Evolutionary conservation across 208 protist genomes (phyloP).

Genomic region (Leishmania martiniquensis): DNA sequence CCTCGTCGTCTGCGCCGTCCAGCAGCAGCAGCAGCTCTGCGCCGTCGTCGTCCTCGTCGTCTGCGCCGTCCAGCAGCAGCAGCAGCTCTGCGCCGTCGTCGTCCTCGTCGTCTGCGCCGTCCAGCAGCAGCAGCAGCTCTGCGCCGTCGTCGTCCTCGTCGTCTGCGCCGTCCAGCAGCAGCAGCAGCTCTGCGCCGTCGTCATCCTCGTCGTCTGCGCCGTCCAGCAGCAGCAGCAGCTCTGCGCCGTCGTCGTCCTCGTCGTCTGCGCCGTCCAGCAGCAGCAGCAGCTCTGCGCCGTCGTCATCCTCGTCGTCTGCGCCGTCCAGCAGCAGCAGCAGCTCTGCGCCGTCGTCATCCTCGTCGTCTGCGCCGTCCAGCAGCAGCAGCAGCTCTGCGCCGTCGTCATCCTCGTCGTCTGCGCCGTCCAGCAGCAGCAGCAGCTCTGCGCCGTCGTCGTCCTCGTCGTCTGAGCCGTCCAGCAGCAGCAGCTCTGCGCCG

Average conservation of each 20-base stretch:
- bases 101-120: not conserved
- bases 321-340: slow-evolving; percentile 1
- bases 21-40: not conserved
- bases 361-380: not conserved
- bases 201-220: not conserved
- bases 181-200: not conserved
- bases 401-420: not conserved
- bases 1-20: not conserved
- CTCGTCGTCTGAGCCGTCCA: not conserved
- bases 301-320: not conserved
- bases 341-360: not conserved
- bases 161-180: not conserved
- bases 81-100: not conserved
- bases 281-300: not conserved
- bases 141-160: not conserved
- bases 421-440: too few relatives aligned
- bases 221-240: slow-evolving; percentile 1
- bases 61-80: not conserved
- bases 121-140: not conserved
- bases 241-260: not conserved
- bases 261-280: not conserved
- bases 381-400: not conserved
- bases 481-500: not conserved
- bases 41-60: not conserved
- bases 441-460: not conserved